Evolutionary conservation across 768 basidiomycete species (phyloP).

Genomic region (Collybia nuda): DNA sequence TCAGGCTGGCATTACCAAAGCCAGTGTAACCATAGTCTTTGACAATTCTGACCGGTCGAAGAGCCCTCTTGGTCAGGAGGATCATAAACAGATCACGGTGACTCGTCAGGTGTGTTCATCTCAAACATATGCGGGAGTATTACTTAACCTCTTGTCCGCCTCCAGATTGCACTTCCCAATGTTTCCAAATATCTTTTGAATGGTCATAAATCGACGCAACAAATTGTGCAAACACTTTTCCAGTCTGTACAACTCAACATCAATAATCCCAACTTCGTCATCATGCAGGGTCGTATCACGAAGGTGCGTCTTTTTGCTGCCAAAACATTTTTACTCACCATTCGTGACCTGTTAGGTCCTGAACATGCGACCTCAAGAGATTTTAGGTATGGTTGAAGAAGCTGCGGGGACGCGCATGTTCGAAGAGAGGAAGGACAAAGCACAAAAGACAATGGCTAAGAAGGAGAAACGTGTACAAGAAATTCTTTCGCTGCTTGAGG

Average conservation of each 20-base stretch:
- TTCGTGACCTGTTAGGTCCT: slow-evolving; percentile 53
- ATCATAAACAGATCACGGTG: slow-evolving; percentile 88
- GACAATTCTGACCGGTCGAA: slow-evolving; percentile 90
- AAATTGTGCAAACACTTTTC: slow-evolving; percentile 85
- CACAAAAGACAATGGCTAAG: slow-evolving; percentile 92
- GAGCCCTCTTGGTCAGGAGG: slow-evolving; percentile 81
- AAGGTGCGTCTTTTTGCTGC: slow-evolving; percentile 53
- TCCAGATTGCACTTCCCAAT: slow-evolving; percentile 88
- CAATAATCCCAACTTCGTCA: slow-evolving; percentile 99
- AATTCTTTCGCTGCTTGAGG: slow-evolving; percentile 71
- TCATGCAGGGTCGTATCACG: slow-evolving; percentile 99
- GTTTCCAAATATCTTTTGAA: slow-evolving; percentile 94
- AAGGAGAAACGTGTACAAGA: slow-evolving; percentile 96
- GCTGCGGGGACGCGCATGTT: slow-evolving; percentile 99
- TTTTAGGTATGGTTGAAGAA: slow-evolving; percentile 98
- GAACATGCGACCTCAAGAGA: slow-evolving; percentile 98
- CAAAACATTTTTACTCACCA: no score
- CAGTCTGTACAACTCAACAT: slow-evolving; percentile 98
- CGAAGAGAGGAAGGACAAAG: slow-evolving; percentile 97
- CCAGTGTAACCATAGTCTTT: slow-evolving; percentile 97
- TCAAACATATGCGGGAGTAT: no score
- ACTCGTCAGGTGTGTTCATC: slow-evolving; percentile 79
- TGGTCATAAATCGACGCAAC: slow-evolving; percentile 90
- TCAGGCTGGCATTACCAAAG: slow-evolving; percentile 95
- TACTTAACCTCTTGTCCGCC: not conserved